Base-by-base conservation (phyloP, 805 yeast genomes). In the Clavispora fructus region DNA sequence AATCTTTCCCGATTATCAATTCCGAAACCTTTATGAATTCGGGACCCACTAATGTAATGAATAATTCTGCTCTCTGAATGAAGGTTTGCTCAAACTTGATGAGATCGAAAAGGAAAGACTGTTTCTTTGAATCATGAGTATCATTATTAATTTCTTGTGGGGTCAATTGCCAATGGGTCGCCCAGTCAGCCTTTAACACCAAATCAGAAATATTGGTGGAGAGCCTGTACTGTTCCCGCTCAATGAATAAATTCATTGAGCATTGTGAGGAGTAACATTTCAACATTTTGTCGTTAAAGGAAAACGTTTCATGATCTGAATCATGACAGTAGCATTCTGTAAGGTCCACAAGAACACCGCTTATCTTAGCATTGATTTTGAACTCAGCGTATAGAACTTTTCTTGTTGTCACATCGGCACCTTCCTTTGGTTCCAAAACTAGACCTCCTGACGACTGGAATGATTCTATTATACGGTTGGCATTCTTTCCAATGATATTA, bases 31-130 rank as follows among this genome's bases (percentile, higher is more conserved):
- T 63, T 14, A 70, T 53, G 41, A 71, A 71, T 43, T 63, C 70
- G 0, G 76, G 76, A 0, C 70, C 75, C 5, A 69, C 75, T 6
- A 59, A 46, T 57, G 77, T 78, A 3, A 85, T 69, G 44, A 87
- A 83, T 3, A 84, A 79, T 50, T 75, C 73, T 2, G 90, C 83
- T 57, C 87, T 75, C 41, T 78, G 80, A 23, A 87, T 75, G 43
- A 84, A 85, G 14, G 80, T 75, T 55, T 84, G 87, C 53, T 87
- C 95, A 40, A 81, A 77, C 46, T 80, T 72, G 27, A 88, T 78
- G 41, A 87, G 66, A 59, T 88, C 96, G 63, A 85, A 89, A 4
- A 87, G 75, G 47, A 83, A 80, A 46, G 87, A 83, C 60, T 88
- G 96, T 32, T 80, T 73, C 55, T 79, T 80, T n/a, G 81, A 70